Base-by-base conservation (phyloP, 208 protist genomes). In the Leishmania arabica region DNA sequence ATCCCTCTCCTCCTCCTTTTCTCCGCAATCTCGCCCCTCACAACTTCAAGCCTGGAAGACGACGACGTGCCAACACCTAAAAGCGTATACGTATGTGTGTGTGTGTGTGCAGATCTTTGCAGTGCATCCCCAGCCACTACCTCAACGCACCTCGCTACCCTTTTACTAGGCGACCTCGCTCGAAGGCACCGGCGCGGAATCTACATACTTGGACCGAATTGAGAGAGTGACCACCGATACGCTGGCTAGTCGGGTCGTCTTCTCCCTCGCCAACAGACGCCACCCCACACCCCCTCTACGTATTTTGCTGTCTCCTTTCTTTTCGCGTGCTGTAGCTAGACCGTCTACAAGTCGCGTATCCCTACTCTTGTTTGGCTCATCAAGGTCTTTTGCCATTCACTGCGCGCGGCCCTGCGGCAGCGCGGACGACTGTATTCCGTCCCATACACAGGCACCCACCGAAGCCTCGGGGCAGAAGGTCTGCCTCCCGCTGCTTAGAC, bases 51-150 rank as follows among this genome's bases (percentile, higher is more conserved):
- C 31, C 40, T 9, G 42, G 66, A 47, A n/a, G 31, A 42, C 17
- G 66, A 71, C 69, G 69, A n/a, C 24, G 45, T 47, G 69, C 47
- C 69, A 54, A 73, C 45, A 45, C 31, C 45, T 31, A 73, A n/a
- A 27, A 42, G 64, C 56, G 64, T 69, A 69, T 34, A 42, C 15
- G 11, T 4, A 4, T 45, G 9, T 19, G 2, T 15, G 1, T 45
- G n/a, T 45, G 69, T 31, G 42, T 53, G 24, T 53, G 40, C 40
- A 19, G 66, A 51, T 73, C 69, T 73, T 6, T 24, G 45, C 27
- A 54, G 45, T 31, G 69, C 47, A 73, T 54, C 69, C 24, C 7
- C 24, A 73, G 1, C 17, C 45, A 9, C 21, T 2, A 17, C 42
- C 45, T 45, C 69, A n/a, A 51, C 47, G 9, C 47, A 73, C 11